Percentiles rank a stretch among this genome's conserved stretches.
phyloP scores from a whole-genome alignment of 1,284 basidiomycete genomes.

The Mycosarcoma mackinlayi region DNA sequence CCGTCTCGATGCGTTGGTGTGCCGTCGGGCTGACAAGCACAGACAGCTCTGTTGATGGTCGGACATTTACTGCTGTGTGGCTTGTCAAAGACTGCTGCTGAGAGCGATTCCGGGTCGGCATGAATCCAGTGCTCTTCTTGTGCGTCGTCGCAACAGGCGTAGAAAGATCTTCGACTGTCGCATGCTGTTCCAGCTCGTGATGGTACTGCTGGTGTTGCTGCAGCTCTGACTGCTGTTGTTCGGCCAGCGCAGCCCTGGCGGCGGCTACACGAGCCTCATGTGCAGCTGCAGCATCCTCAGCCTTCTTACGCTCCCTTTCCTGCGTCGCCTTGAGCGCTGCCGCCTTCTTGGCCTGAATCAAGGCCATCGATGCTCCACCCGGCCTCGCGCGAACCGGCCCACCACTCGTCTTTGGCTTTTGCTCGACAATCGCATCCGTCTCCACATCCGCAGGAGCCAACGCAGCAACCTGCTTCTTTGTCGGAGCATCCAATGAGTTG shows the following conservation, averaged over 20 bases:
- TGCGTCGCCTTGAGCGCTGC: conserved; percentile 51
- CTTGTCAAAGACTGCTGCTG: conserved; percentile 12
- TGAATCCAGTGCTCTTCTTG: conserved; percentile 33
- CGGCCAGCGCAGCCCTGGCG: conserved; percentile 20
- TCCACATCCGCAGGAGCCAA: conserved; percentile 69
- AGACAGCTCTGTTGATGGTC: conserved; percentile 22
- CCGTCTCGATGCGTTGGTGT: conserved; percentile 35
- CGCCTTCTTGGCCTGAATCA: conserved; percentile 64
- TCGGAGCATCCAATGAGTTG: conserved; percentile 76
- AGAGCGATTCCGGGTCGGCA: conserved; percentile 24
- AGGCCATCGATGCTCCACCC: conserved; percentile 55
- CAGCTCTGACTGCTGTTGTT: conserved; percentile 11
- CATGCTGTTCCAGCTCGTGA: not conserved
- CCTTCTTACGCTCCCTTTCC: conserved; percentile 48
- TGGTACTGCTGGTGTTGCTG: conserved; percentile 16
- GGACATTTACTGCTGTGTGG: conserved; percentile 3
- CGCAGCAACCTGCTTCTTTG: conserved; percentile 83
- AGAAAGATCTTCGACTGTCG: conserved; percentile 15
- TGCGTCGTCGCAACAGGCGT: conserved; percentile 27
- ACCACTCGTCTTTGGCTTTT: conserved; percentile 22
- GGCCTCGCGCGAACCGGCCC: conserved; percentile 29
- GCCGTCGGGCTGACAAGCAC: conserved; percentile 35
- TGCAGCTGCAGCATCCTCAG: conserved; percentile 42
- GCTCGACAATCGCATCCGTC: conserved; percentile 26
- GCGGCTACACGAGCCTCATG: conserved; percentile 41